Conservation (phyloP, 2,329 filamentous ascomycete genomes). For the Penicillium sp. region DNA sequence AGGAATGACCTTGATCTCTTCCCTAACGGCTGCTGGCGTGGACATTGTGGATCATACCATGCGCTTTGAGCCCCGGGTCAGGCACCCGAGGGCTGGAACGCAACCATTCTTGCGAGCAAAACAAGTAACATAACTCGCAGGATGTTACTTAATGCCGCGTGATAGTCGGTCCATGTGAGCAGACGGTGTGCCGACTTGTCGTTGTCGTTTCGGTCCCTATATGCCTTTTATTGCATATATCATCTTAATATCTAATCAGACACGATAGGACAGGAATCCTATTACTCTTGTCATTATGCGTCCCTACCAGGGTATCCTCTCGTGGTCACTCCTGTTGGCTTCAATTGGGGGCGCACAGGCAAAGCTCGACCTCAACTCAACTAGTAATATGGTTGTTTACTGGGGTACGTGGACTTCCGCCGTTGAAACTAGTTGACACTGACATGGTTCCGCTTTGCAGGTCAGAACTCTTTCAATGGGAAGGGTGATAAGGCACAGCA, state of each 20-base stretch:
- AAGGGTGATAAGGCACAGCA: conserved; percentile 50
- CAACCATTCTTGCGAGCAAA: conserved; percentile 16
- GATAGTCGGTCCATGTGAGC: background rate
- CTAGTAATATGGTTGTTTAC: conserved; percentile 60
- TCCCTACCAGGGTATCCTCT: conserved; percentile 24
- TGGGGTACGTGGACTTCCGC: conserved; percentile 48
- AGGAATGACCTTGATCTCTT: background rate
- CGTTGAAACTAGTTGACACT: background rate
- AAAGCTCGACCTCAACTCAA: conserved; percentile 45
- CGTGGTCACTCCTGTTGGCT: conserved; percentile 29
- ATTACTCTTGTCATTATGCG: conserved; percentile 16
- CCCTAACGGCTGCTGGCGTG: conserved; percentile 8
- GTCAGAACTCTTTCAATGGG: conserved; percentile 60
- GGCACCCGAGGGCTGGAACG: conserved; percentile 3
- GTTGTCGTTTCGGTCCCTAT: background rate
- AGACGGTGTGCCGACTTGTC: background rate
- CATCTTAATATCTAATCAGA: conserved; percentile 17
- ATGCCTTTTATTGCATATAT: background rate
- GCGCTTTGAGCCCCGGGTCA: conserved; percentile 12
- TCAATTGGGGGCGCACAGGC: conserved; percentile 36
- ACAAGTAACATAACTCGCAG: conserved; percentile 7
- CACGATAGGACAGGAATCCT: background rate
- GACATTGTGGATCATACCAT: conserved; percentile 20
- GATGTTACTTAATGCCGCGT: conserved; percentile 18
- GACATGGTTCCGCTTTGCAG: conserved; percentile 10